phyloP scores from a whole-genome alignment of 2,329 filamentous ascomycete genomes.

The Cadophora malorum region DNA sequence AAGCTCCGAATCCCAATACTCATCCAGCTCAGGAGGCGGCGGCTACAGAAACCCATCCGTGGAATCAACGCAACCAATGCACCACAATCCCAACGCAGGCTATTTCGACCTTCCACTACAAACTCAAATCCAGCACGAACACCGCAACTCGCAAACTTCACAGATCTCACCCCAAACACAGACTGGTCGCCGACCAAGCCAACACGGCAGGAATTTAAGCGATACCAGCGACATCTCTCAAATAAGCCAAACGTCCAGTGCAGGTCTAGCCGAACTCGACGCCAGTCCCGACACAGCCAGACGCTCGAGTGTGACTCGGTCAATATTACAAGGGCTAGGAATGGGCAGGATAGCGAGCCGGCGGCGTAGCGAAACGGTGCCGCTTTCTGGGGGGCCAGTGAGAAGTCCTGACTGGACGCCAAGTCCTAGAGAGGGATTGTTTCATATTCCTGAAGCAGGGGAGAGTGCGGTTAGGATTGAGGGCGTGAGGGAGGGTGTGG shows the following conservation, averaged over 20 bases:
- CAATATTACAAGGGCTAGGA: constrained; percentile 20
- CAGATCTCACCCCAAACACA: constrained; percentile 1
- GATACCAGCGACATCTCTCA: constrained; percentile 35
- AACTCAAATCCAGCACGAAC: constrained; percentile 21
- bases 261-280: constrained; percentile 32
- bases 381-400: constrained; percentile 21
- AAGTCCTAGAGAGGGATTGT: constrained; percentile 20
- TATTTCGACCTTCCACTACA: constrained; percentile 36
- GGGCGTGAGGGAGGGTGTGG: not conserved
- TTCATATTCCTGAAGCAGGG: constrained; percentile 36
- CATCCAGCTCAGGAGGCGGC: constrained; percentile 16
- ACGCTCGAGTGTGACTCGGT: constrained; percentile 24
- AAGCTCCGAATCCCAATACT: constrained; percentile 33
- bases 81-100: constrained; percentile 29
- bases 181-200: constrained; percentile 29
- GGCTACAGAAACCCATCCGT: constrained; percentile 29
- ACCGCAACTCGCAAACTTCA: constrained; percentile 29
- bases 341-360: constrained; percentile 30
- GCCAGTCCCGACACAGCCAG: constrained; percentile 27
- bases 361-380: constrained; percentile 19
- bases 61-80: constrained; percentile 31
- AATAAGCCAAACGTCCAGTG: constrained; percentile 30
- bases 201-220: constrained; percentile 38
- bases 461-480: constrained; percentile 34
- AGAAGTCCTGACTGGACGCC: constrained; percentile 19